These are phyloP conservation scores for Dipodascus albidus DNA, from an alignment of 805 yeast genomes.

Conservation along the genomic window DNA sequence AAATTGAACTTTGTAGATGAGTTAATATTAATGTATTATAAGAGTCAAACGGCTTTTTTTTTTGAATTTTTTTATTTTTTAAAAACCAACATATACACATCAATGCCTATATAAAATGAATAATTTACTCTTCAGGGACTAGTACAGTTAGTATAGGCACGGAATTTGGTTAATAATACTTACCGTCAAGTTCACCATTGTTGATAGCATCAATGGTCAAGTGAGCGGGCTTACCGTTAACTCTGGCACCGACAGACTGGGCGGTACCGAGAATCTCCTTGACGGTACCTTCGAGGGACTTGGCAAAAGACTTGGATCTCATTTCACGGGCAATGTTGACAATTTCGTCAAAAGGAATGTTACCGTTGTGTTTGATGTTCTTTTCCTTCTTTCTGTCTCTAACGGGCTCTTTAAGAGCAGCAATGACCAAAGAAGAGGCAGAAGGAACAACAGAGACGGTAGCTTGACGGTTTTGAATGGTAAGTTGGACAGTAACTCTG, in stretches of 20 bases:
- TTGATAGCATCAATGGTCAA: slow-evolving; percentile 97
- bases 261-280: slow-evolving; percentile 99
- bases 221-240: slow-evolving; percentile 98
- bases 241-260: slow-evolving; percentile 99
- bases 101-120: slow-evolving; percentile 1
- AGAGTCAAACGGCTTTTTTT: background rate
- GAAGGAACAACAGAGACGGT: slow-evolving; percentile 97
- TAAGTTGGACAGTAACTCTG: slow-evolving; percentile 96
- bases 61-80: background rate
- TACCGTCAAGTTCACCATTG: slow-evolving; percentile 89
- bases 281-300: slow-evolving; percentile 90
- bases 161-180: too few species aligned
- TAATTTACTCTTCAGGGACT: slow-evolving; percentile 3
- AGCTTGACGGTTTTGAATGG: slow-evolving; percentile 99
- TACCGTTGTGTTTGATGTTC: slow-evolving; percentile 99
- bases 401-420: slow-evolving; percentile 99
- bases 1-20: slow-evolving; percentile 19
- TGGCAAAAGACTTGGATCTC: slow-evolving; percentile 97
- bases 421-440: slow-evolving; percentile 96
- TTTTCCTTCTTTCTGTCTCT: slow-evolving; percentile 99
- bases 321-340: slow-evolving; percentile 94
- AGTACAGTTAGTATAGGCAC: background rate
- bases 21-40: background rate
- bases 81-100: slow-evolving; percentile 1
- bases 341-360: slow-evolving; percentile 94